Percentiles rank a stretch among this genome's conserved stretches.
Conservation (phyloP, 768 basidiomycete species). For the Amanita thiersii region DNA sequence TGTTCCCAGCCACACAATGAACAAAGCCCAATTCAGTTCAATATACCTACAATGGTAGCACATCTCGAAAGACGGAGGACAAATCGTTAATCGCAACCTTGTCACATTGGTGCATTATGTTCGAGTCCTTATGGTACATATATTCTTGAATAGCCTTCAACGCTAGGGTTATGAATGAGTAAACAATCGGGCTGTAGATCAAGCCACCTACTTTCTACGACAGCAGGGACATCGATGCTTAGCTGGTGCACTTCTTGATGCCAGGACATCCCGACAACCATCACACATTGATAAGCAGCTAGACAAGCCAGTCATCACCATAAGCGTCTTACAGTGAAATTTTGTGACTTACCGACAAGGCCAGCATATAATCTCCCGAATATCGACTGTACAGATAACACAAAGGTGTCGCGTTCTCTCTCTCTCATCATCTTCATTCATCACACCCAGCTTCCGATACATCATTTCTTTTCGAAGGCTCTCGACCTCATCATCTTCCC, state of each 20-base stretch:
- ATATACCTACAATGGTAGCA: too few relatives aligned
- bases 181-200: conserved; percentile 5
- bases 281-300: conserved; percentile 60
- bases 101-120: not conserved
- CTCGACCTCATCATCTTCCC: conserved; percentile 11
- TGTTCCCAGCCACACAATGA: not conserved
- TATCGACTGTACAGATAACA: conserved; percentile 65
- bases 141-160: conserved; percentile 54
- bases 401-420: conserved; percentile 28
- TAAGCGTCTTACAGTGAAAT: conserved; percentile 3
- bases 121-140: conserved; percentile 40
- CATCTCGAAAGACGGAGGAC: not conserved
- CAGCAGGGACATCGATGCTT: conserved; percentile 66
- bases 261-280: conserved; percentile 53
- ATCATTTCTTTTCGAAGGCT: conserved; percentile 11
- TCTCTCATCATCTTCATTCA: conserved; percentile 12
- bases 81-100: not conserved
- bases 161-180: conserved; percentile 17
- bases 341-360: conserved; percentile 56
- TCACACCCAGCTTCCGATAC: conserved; percentile 15
- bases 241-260: conserved; percentile 42
- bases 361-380: conserved; percentile 73
- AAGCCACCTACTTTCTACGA: conserved; percentile 34
- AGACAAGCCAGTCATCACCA: conserved; percentile 10
- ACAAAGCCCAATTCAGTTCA: not conserved